Base-by-base conservation (phyloP, 176 grass and related monocot genomes). In the Eleusine indica region DNA sequence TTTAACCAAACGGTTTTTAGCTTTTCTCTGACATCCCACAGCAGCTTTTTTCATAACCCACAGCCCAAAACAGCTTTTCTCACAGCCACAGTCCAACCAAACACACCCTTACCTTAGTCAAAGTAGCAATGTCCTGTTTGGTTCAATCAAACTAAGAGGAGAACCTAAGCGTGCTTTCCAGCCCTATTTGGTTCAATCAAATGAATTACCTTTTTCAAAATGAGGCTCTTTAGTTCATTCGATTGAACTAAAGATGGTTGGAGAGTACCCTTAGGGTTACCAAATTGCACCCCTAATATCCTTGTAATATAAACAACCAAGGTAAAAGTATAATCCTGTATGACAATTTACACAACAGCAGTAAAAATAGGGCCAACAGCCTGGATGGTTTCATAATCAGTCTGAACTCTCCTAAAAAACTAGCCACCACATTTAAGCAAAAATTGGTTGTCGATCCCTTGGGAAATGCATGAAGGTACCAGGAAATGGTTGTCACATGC, bases 401-500 rank as follows among this genome's bases (percentile, higher is more conserved):
- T 40, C n/a, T 62, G 28, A 71, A 19, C 47, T 19, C 32, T 49
- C 25, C 35, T 12, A 12, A 25, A 9, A 84, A 77, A 30, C 65
- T 18, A 40, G 18, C 13, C 58, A n/a, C n/a, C 6, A 2, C 7
- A 10, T 62, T 9, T 62, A 62, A 28, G 43, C 21, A 44, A 15
- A 3, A 52, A 62, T 11, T 64, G 70, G 75, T 8, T 68, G 47
- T 58, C 75, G 49, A 39, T 29, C 78, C 43, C 61, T 69, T 74
- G 28, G 78, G 49, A 69, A 82, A 82, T 62, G 71, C 49, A 70
- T 28, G 49, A 9, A 82, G 52, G 69, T 62, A 42, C 62, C 15
- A 76, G 5, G 49, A 37, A 76, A 56, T 69, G 3, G 29, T 42
- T 19, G 63, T 18, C 85, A 77, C 79, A 77, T 62, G 78, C 8